phyloP scores from a whole-genome alignment of 1,284 basidiomycete genomes.

The Phylloporus gajari region DNA sequence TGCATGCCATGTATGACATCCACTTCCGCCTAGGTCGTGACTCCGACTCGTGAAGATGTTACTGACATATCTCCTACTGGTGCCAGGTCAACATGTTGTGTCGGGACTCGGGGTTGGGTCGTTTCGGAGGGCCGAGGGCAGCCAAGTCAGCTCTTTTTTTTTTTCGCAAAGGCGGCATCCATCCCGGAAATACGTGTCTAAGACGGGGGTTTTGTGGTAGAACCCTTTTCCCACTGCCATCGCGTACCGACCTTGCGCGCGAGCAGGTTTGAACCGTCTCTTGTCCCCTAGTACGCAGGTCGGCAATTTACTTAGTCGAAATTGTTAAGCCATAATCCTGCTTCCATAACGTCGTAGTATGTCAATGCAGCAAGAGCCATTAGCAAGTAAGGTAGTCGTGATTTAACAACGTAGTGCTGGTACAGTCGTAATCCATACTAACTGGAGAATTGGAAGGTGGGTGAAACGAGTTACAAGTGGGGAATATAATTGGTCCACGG shows the following conservation, averaged over 20 bases:
- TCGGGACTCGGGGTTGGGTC: too few species aligned
- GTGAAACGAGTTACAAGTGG: slow-evolving; percentile 1
- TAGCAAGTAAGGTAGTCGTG: background rate
- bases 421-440: background rate
- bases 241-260: too few species aligned
- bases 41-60: too few species aligned
- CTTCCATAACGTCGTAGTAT: background rate
- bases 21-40: background rate
- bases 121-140: background rate
- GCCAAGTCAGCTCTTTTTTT: background rate
- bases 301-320: too few species aligned
- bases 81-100: background rate
- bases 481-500: slow-evolving; percentile 1
- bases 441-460: background rate
- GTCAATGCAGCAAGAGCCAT: background rate
- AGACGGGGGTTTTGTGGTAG: too few species aligned
- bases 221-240: background rate
- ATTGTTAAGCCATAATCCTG: too few species aligned
- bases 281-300: too few species aligned
- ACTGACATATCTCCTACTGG: background rate
- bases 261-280: background rate
- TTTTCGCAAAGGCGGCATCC: background rate
- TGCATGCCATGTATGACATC: background rate
- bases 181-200: background rate
- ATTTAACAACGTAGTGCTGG: background rate